These are phyloP conservation scores for Cucurbita maxima DNA, from an alignment of 306 rosid species.

Conservation along the genomic window DNA sequence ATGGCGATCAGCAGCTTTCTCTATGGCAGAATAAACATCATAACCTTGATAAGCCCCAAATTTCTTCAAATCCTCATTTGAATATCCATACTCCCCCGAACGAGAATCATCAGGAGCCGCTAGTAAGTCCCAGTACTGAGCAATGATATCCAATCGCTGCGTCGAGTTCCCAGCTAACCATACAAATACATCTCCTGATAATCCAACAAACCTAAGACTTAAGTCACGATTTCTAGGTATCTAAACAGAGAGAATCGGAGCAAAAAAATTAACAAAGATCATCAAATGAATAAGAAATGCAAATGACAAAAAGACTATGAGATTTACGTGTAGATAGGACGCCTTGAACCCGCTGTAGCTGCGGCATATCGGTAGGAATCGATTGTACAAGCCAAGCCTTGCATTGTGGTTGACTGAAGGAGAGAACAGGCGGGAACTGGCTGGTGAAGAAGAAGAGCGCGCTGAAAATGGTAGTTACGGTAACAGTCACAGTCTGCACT, in stretches of 20 bases:
- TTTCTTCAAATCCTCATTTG: constrained; percentile 31
- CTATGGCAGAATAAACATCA: constrained; percentile 45
- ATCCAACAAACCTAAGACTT: neutral
- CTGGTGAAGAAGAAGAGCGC: constrained; percentile 11
- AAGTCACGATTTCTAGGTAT: neutral
- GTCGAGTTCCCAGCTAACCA: constrained; percentile 79
- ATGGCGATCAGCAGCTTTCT: constrained; percentile 61
- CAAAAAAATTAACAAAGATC: neutral
- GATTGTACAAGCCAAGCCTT: constrained; percentile 91
- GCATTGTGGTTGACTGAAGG: constrained; percentile 22
- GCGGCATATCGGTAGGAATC: constrained; percentile 75
- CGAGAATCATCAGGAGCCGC: constrained; percentile 48
- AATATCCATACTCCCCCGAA: constrained; percentile 78
- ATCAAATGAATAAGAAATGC: neutral
- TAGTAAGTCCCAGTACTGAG: constrained; percentile 70
- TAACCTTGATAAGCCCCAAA: constrained; percentile 70
- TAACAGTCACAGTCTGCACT: neutral
- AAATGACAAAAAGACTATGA: neutral
- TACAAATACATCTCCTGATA: constrained; percentile 62
- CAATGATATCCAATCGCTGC: constrained; percentile 47
- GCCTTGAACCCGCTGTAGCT: constrained; percentile 46
- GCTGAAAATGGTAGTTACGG: neutral
- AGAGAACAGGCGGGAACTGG: constrained; percentile 15
- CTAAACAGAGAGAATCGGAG: neutral
- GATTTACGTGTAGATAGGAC: constrained; percentile 55